Evolutionary conservation across 1,284 basidiomycete species (phyloP).

Genomic region (Ceratorhiza oryzae-sativae): DNA sequence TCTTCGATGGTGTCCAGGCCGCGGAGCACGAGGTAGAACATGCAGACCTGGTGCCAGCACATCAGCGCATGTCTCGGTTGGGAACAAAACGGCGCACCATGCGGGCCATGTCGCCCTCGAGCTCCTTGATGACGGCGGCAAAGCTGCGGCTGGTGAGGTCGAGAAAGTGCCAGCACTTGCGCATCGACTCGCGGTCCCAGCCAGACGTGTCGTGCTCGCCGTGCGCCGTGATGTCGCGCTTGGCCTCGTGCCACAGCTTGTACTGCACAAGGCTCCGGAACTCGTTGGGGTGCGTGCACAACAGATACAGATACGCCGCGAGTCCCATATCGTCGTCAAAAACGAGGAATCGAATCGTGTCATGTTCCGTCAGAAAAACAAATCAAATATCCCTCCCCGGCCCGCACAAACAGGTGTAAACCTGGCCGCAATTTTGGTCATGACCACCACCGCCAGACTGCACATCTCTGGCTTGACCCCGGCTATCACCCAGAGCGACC

Average conservation of each 20-base stretch:
- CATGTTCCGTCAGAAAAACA: slow-evolving; percentile 7
- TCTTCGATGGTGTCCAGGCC: slow-evolving; percentile 97
- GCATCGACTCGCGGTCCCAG: slow-evolving; percentile 86
- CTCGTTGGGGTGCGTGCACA: slow-evolving; percentile 78
- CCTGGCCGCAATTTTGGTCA: background rate
- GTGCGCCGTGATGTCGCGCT: slow-evolving; percentile 78
- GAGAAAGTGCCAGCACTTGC: slow-evolving; percentile 88
- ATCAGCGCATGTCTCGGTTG: background rate
- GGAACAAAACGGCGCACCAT: slow-evolving; percentile 65
- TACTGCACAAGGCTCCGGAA: slow-evolving; percentile 81
- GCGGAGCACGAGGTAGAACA: slow-evolving; percentile 95
- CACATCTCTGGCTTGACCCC: slow-evolving; percentile 78
- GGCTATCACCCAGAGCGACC: slow-evolving; percentile 63
- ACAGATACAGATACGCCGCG: slow-evolving; percentile 56
- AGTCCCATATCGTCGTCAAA: slow-evolving; percentile 42
- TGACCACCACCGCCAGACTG: slow-evolving; percentile 53
- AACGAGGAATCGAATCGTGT: background rate
- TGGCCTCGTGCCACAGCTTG: slow-evolving; percentile 77
- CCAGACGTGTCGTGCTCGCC: slow-evolving; percentile 76
- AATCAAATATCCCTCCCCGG: too few species aligned
- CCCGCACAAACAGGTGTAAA: background rate
- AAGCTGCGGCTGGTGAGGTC: slow-evolving; percentile 92
- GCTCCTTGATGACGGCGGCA: slow-evolving; percentile 93
- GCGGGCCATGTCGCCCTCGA: slow-evolving; percentile 93
- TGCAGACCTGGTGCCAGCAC: slow-evolving; percentile 70